A percentile compares a stretch with the other conserved stretches of the same genome.
Conservation (phyloP, 2,329 filamentous ascomycete species). For the Lachnellula subtilissima region DNA sequence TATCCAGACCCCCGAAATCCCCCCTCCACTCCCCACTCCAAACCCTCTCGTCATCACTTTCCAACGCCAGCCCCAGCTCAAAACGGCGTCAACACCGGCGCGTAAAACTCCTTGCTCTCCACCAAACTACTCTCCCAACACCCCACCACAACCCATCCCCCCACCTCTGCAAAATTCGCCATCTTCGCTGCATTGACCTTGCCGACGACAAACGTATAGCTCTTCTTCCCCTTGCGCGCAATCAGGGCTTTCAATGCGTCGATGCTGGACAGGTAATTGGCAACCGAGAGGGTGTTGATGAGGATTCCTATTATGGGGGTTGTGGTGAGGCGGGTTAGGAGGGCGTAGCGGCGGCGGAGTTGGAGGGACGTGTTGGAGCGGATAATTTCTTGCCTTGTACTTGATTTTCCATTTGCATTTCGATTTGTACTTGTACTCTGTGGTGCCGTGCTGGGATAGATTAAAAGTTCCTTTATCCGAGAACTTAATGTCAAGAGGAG, state of each 20-base stretch:
- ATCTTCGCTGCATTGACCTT: conserved; percentile 95
- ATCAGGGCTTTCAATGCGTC: conserved; percentile 69
- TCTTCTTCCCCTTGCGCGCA: conserved; percentile 79
- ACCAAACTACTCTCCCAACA: conserved; percentile 97
- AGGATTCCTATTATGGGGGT: conserved; percentile 86
- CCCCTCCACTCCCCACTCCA: conserved; percentile 90
- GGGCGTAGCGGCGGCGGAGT: conserved; percentile 82
- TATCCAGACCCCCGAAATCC: conserved; percentile 68
- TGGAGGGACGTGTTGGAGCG: conserved; percentile 43
- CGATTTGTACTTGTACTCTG: conserved; percentile 30
- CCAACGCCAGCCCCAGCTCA: conserved; percentile 75
- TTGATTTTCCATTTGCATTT: background rate
- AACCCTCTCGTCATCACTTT: conserved; percentile 67
- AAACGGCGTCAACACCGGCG: conserved; percentile 93
- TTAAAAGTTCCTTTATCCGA: conserved; percentile 71
- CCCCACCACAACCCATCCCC: conserved; percentile 94
- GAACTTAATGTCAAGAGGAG: conserved; percentile 84
- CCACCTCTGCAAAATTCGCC: conserved; percentile 92
- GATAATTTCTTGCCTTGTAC: conserved; percentile 16
- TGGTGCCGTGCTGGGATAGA: conserved; percentile 57
- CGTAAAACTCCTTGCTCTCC: conserved; percentile 83
- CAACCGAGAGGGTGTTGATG: conserved; percentile 90
- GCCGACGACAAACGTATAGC: conserved; percentile 92
- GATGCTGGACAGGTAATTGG: conserved; percentile 82
- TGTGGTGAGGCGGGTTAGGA: conserved; percentile 74